Base-by-base conservation (phyloP, 1,139 yeast genomes). In the Geotrichum cucujoidarum region DNA sequence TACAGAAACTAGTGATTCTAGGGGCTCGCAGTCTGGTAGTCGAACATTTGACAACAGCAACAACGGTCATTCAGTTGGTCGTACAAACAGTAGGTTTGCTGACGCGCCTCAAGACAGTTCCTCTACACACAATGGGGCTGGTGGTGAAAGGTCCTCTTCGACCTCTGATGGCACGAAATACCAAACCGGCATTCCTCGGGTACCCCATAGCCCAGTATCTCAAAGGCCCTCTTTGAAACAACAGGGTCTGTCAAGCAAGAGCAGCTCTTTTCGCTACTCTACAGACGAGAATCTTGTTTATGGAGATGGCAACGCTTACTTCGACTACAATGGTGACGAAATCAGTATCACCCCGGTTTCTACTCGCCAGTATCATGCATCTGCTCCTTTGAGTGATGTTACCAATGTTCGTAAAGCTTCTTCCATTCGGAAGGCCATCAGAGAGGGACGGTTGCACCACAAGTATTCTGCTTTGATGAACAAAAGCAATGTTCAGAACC, bases 381-480 rank as follows among this genome's bases (percentile, higher is more conserved):
- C 44, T 16, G 31, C 44, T 3, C 29, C 20, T 24, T 6, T 21
- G 16, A 32, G 25, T 14, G 25, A 38, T 32, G 18, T n/a, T 2
- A 24, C 40, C 8, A 38, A 29, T 18, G 35, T 18, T 17, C 35
- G 49, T 7, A 32, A 43, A 3, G 48, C 51, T 16, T 41, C 48
- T n/a, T 45, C 54, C 25, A 54, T 54, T 27, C 37, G 49, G 22
- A 27, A 47, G 29, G 52, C 56, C 4, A 29, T 54, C 40, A 45
- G 47, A 4, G 49, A 50, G 24, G 57, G 55, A 14, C 48, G 44
- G 17, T 46, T 50, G 31, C 43, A 52, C 17, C 29, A 51, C 10
- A 52, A 43, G 39, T 54, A 54, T 27, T 36, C 57, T n/a, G 36
- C 51, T 0, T 40, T 54, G 30, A 48, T 54, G 34, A 30, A 34